Percentiles rank a stretch among this genome's conserved stretches.
These are phyloP conservation scores for Apiosordaria backusii DNA, from an alignment of 495 filamentous ascomycete species.

Conservation along the genomic window DNA sequence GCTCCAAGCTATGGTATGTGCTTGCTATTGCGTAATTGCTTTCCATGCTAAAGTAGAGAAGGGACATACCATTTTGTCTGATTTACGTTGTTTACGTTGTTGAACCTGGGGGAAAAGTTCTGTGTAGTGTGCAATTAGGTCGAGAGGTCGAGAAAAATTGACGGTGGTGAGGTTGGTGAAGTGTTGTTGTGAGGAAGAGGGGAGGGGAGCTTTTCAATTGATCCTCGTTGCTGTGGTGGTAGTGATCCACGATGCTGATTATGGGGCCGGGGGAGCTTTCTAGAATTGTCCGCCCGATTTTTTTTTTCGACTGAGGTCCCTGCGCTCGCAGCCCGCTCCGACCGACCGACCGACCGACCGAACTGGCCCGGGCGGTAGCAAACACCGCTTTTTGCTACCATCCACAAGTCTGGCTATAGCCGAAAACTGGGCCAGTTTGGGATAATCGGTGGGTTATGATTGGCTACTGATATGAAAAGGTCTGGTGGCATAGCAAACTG, in stretches of 20 bases:
- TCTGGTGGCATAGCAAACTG: neutral
- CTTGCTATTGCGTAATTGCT: neutral
- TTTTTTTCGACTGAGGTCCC: neutral
- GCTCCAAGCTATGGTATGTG: neutral
- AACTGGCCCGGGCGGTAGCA: too few species aligned
- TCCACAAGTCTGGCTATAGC: neutral
- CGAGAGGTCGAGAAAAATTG: neutral
- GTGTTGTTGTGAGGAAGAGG: neutral
- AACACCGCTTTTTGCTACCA: too few species aligned
- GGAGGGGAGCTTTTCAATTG: neutral
- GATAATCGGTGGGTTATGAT: neutral
- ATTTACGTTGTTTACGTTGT: neutral
- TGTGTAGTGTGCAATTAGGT: neutral
- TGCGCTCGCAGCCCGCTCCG: neutral
- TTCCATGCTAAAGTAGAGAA: neutral
- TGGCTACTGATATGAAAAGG: neutral
- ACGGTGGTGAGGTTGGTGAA: neutral
- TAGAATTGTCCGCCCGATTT: slow-evolving; percentile 1
- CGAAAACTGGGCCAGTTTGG: neutral
- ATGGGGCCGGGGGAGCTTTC: neutral
- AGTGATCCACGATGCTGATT: too few species aligned
- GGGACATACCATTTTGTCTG: slow-evolving; percentile 6
- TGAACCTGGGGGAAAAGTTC: neutral
- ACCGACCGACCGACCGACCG: neutral
- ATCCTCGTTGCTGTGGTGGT: too few species aligned